Percentiles rank a stretch among this genome's conserved stretches.
Evolutionary conservation across 2,329 filamentous ascomycete species (phyloP).

Genomic region (Arthrinium phaeospermum): DNA sequence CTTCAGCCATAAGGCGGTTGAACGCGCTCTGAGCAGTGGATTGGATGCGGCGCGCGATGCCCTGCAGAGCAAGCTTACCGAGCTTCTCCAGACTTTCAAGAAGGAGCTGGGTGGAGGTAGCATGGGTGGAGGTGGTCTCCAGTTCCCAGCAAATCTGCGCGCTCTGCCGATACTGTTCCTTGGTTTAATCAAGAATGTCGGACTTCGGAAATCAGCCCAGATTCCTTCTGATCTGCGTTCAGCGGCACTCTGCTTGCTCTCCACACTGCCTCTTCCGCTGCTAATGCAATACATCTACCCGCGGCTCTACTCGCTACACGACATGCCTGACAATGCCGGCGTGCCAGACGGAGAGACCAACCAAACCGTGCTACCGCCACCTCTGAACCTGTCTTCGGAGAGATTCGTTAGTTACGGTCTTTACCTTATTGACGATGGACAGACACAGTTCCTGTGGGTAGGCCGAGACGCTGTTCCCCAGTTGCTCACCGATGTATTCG

Average conservation of each 20-base stretch:
- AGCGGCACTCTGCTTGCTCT: conserved; percentile 90
- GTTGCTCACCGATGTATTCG: conserved; percentile 88
- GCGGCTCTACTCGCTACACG: conserved; percentile 83
- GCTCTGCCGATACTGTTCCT: conserved; percentile 90
- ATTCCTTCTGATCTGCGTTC: conserved; percentile 94
- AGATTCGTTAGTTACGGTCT: conserved; percentile 87
- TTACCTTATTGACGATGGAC: conserved; percentile 95
- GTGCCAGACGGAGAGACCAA: conserved; percentile 84
- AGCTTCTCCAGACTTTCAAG: conserved; percentile 92
- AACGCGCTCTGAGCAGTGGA: conserved; percentile 82
- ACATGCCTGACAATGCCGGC: conserved; percentile 95
- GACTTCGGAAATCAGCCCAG: conserved; percentile 88
- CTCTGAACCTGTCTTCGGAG: conserved; percentile 86
- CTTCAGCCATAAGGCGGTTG: conserved; percentile 97
- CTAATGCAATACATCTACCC: conserved; percentile 94
- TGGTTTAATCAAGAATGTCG: conserved; percentile 94
- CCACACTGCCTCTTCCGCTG: conserved; percentile 87
- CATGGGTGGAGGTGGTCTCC: conserved; percentile 87
- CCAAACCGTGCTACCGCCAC: conserved; percentile 85
- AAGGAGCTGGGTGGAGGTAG: conserved; percentile 96
- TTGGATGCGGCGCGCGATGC: conserved; percentile 91
- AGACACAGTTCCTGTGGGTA: conserved; percentile 97
- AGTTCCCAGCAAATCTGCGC: conserved; percentile 91
- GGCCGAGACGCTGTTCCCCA: conserved; percentile 92
- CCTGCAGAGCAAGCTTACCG: conserved; percentile 87